Evolutionary conservation across 139 green algal genomes (phyloP).

Genomic region (Haematococcus lacustris): DNA sequence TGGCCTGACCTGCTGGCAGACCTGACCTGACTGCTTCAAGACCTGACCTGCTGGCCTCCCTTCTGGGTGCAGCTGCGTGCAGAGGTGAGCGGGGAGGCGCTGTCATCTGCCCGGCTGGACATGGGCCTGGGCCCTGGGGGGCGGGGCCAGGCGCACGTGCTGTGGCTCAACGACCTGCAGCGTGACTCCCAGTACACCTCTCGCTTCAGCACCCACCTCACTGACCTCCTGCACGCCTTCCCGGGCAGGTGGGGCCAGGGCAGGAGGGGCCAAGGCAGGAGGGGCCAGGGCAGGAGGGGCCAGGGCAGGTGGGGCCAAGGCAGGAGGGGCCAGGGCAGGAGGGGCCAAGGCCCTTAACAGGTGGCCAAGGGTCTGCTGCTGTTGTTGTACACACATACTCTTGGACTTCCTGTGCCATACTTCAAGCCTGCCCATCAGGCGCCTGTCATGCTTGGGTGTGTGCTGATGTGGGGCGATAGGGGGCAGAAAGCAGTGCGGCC

Average conservation of each 20-base stretch:
- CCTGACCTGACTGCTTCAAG: neutral
- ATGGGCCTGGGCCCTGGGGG: neutral
- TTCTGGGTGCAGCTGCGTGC: neutral
- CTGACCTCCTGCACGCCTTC: slow-evolving; percentile 50
- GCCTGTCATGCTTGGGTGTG: too few species aligned
- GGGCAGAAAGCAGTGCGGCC: too few species aligned
- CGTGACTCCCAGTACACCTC: slow-evolving; percentile 43
- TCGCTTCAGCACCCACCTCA: slow-evolving; percentile 22
- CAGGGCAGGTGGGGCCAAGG: too few species aligned
- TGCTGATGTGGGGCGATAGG: too few species aligned
- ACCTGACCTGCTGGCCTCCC: too few species aligned
- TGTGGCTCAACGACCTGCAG: slow-evolving; percentile 83
- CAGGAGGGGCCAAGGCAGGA: neutral
- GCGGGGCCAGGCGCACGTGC: slow-evolving; percentile 11
- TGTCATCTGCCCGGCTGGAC: neutral
- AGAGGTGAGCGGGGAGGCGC: neutral
- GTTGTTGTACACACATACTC: too few species aligned
- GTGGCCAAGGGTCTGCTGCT: too few species aligned
- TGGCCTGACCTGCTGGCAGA: neutral
- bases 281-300: too few species aligned
- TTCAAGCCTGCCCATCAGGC: too few species aligned
- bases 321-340: slow-evolving; percentile 7
- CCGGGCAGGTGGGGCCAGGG: slow-evolving; percentile 37
- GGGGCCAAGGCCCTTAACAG: neutral
- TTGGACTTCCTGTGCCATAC: too few species aligned